phyloP scores from a whole-genome alignment of 305 asterid species.

The Solanum hybrid region DNA sequence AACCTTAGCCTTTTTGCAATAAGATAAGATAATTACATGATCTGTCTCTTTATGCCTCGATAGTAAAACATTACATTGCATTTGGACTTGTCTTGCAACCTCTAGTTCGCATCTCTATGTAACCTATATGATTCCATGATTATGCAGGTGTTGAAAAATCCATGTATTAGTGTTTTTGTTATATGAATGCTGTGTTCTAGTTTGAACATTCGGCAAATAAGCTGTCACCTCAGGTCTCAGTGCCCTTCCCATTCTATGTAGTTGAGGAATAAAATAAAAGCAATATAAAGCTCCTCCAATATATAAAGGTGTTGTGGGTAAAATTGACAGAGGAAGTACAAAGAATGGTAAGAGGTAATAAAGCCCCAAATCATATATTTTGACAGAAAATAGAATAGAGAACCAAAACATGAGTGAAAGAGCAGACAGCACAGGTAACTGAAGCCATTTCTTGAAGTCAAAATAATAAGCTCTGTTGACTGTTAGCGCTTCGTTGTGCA shows the following conservation, averaged over 20 bases:
- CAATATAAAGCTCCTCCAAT: not conserved
- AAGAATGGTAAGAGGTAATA: not conserved
- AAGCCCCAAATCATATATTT: not conserved
- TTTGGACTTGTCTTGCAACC: not conserved
- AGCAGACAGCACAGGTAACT: not conserved
- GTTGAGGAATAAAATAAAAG: not conserved
- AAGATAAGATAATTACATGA: not conserved
- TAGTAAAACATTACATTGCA: not conserved
- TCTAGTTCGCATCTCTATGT: not conserved
- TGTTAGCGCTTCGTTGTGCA: constrained; percentile 56
- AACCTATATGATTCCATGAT: not conserved
- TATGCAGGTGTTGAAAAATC: not conserved
- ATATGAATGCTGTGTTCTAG: not conserved
- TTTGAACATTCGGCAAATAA: not conserved
- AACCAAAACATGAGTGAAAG: not conserved
- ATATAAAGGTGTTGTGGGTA: not conserved
- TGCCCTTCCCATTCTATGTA: not conserved
- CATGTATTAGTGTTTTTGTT: not conserved
- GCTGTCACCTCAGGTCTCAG: not conserved
- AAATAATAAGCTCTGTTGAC: not conserved
- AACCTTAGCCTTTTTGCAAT: not conserved
- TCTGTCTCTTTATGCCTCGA: not conserved
- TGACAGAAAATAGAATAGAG: not conserved
- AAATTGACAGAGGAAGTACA: not conserved
- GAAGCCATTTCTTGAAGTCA: not conserved